Base-by-base conservation (phyloP, 2,329 filamentous ascomycete species). In the Ascochyta pisi region DNA sequence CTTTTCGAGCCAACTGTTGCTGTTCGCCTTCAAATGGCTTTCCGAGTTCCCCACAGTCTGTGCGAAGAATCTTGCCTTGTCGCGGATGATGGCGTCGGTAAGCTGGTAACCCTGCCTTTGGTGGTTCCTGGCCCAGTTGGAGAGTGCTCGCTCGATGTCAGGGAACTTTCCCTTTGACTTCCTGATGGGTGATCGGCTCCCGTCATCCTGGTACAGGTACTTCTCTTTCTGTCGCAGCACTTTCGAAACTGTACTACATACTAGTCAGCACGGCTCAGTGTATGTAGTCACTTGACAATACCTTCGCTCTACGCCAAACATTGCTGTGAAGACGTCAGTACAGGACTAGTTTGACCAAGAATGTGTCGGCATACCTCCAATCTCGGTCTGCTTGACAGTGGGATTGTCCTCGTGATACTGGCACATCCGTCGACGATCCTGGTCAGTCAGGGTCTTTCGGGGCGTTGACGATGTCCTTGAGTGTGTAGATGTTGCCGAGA, bases 251-350 rank as follows among this genome's bases (percentile, higher is more conserved):
- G 95, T 99, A 79, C 95, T 99, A 75, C 53, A 69, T 19, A 23
- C 49, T 41, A 33, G 62, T 72, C 45, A 69, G 62, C 43, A 58
- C 54, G 57, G 39, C 8, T 58, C 27, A 16, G 54, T 29, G 37
- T 41, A 65, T 44, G 38, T 8, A 41, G 39, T 35, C 35, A 49
- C 54, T 40, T 44, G 51, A 43, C 52, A 37, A 45, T 87, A 98
- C 95, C 95, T 98, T 89, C 95, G 83, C 79, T 99, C 95, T 48
- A 99, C 95, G 33, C 93, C 94, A 78, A 99, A 99, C 73, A 92
- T 87, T 56, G 89, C 89, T 90, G 65, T 31, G 50, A 38, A 53
- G 56, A 43, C 16, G 68, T 78, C 61, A 81, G 77, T 65, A 47
- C 52, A 39, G 15, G 24, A 24, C 29, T 47, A 24, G 13, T 22